Base-by-base conservation (phyloP, 345 rosid genomes). In the Luvunga scandens region DNA sequence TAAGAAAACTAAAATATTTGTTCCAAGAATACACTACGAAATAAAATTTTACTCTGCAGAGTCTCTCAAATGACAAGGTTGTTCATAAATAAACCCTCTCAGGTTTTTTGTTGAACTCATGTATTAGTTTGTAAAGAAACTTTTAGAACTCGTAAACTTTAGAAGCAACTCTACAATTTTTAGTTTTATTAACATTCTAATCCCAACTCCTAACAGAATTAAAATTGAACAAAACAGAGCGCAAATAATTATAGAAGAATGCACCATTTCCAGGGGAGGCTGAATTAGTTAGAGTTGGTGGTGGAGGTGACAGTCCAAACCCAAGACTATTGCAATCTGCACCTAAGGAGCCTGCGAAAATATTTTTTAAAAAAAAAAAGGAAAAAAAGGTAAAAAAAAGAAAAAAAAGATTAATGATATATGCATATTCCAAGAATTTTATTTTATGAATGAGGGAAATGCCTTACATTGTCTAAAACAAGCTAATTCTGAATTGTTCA, bases 401-500 rank as follows among this genome's bases (percentile, higher is more conserved):
- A 4, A 4, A 7, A 18, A 18, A 53, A 53, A 18, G 22, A 53
- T 53, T 18, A 6, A 53, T 53, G 22, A 2, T 18, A 53, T 19
- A 16, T 45, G 50, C 50, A 45, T 12, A 45, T 13, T 12, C 50
- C 18, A 45, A 45, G 4, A 13, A 5, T 45, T 45, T 3, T 45
- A 13, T 13, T 13, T 45, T 13, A 13, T 45, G 21, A 10, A 13
- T n/a, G n/a, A 39, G 14, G 24, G 30, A 9, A 12, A 21, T 36
- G 30, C 81, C 81, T 83, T 75, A 88, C 90, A 87, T 73, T 63
- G 5, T 71, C 75, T 66, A 12, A 87, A 38, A 65, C 88, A 87
- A 22, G 87, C 76, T 0, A 82, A 63, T 31, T 56, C 27, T 0
- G 80, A 3, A 57, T 7, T n/a, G 8, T 57, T 73, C 16, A 79